phyloP scores from a whole-genome alignment of 768 basidiomycete species.

The Coprinellus aureogranulatus region DNA sequence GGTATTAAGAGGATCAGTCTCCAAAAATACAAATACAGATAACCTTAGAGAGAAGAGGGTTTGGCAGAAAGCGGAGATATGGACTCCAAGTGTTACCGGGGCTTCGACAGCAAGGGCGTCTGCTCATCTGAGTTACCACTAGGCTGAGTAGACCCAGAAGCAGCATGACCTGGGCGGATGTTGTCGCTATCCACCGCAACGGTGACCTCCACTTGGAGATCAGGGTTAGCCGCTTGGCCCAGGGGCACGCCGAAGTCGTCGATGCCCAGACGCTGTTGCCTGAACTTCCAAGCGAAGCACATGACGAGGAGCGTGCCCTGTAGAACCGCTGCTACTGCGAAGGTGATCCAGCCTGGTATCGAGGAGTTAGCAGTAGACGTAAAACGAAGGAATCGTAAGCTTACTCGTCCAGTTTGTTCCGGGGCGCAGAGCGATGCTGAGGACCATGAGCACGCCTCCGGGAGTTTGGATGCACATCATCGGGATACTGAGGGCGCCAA shows the following conservation, averaged over 20 bases:
- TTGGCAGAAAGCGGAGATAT: too few species aligned
- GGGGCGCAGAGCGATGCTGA: conserved; percentile 71
- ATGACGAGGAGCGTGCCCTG: conserved; percentile 79
- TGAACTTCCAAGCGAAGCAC: conserved; percentile 82
- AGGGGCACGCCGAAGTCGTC: conserved; percentile 84
- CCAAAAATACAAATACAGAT: too few species aligned
- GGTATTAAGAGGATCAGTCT: too few species aligned
- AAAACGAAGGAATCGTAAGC: conserved; percentile 13
- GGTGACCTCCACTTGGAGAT: neutral
- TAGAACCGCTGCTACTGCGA: conserved; percentile 78
- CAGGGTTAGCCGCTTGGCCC: neutral
- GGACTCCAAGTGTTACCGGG: too few species aligned
- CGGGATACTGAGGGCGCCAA: conserved; percentile 89
- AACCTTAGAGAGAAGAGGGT: too few species aligned
- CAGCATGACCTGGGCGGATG: neutral
- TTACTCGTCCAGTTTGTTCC: conserved; percentile 9
- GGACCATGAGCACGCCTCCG: conserved; percentile 82
- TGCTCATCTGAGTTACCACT: neutral
- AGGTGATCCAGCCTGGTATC: conserved; percentile 89
- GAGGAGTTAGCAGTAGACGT: neutral
- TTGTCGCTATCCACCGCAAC: neutral
- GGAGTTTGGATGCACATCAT: conserved; percentile 97
- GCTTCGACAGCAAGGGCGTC: neutral
- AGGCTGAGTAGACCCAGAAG: neutral
- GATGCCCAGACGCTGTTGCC: conserved; percentile 71